Evolutionary conservation across 1,284 basidiomycete species (phyloP).

Genomic region (Coniferiporia sulphurascens): DNA sequence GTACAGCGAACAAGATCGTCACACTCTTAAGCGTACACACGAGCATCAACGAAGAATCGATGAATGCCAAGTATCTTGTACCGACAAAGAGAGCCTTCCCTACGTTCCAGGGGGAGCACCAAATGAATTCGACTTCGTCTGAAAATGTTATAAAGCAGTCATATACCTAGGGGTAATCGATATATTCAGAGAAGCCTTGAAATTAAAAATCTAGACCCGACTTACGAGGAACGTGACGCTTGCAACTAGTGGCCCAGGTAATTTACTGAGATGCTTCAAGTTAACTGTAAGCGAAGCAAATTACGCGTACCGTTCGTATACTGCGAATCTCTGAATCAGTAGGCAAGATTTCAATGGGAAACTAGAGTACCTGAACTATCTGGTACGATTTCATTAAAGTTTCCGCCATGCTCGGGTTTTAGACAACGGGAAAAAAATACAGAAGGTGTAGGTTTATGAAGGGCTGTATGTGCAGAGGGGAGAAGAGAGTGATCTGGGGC

Average conservation of each 20-base stretch:
- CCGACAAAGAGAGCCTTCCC: slow-evolving; percentile 10
- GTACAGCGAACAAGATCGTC: not conserved
- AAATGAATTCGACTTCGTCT: slow-evolving; percentile 10
- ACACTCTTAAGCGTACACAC: not conserved
- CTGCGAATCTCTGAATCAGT: not conserved
- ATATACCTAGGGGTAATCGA: not conserved
- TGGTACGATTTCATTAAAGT: not conserved
- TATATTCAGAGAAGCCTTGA: not conserved
- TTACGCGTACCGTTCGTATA: not conserved
- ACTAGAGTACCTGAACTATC: not conserved
- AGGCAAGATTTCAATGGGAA: not conserved
- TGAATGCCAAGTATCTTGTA: slow-evolving; percentile 9
- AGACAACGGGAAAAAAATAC: no score
- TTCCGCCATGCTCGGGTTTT: not conserved
- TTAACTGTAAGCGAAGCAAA: not conserved
- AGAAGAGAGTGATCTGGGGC: no score
- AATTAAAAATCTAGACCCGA: not conserved
- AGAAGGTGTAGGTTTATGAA: no score
- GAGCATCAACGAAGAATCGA: slow-evolving; percentile 7
- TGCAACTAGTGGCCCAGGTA: not conserved
- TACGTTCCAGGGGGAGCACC: slow-evolving; percentile 6
- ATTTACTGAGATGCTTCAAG: no score
- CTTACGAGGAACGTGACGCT: not conserved
- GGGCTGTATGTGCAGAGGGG: no score
- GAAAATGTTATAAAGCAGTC: not conserved